Base-by-base conservation (phyloP, 169 alveolate species). In the Plasmodium billcollinsi region DNA sequence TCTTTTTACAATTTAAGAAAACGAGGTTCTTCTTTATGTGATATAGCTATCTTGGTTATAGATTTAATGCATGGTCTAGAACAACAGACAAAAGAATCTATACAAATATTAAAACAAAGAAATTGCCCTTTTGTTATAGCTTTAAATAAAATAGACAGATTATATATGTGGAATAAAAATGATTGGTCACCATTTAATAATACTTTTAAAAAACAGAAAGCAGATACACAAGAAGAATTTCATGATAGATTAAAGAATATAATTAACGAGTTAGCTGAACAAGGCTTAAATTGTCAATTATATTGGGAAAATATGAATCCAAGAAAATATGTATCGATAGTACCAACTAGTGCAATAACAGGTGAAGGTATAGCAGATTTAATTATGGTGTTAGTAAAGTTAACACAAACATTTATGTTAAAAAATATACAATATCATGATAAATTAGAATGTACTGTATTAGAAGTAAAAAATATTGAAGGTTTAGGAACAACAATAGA, bases 51-150 rank as follows among this genome's bases (percentile, higher is more conserved):
- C 52, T 94, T 99, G 56, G 99, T 99, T 54, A 98, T 99, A n/a
- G 99, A 99, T 94, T 95, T 99, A 75, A 98, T 98, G 99, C 99
- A 98, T 93, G 99, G 99, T 18, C 91, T 99, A 59, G 99, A 99
- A 95, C 98, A 98, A 65, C 99, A 98, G 93, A 98, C 99, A 24
- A 92, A 97, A 11, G 99, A 98, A 91, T 95, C 99, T 65, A 90
- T 99, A 12, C 98, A 98, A 45, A 92, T 98, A 50, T 93, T 98
- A 70, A 93, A 96, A 88, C 94, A 94, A 92, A 63, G 96, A 54
- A 95, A 95, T 76, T 98, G 99, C 73, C 99, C 99, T 2, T 99
- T 98, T 95, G 96, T 99, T 15, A 97, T 99, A 20, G 99, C 99
- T 21, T 92, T 99, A 70, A 99, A 99, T 93, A 99, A 98, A 95